Percentiles rank a stretch among this genome's conserved stretches.
phyloP scores from a whole-genome alignment of 306 rosid species.

The Delonix regia region DNA sequence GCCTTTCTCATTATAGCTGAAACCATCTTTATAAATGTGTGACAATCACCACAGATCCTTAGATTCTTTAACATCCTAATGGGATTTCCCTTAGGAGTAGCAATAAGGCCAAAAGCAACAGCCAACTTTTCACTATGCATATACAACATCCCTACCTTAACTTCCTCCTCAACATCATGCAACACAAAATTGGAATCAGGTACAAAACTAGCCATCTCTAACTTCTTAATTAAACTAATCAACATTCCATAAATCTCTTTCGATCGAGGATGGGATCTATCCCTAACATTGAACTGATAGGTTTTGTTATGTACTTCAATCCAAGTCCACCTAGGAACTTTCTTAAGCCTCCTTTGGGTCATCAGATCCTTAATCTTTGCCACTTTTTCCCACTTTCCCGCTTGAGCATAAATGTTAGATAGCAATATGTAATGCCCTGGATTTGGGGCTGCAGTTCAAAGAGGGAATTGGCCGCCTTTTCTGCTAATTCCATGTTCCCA shows the following conservation, averaged over 20 bases:
- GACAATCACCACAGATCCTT: constrained; percentile 87
- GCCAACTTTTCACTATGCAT: constrained; percentile 81
- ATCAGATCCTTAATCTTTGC: constrained; percentile 64
- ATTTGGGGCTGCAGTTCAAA: constrained; percentile 65
- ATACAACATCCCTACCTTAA: constrained; percentile 62
- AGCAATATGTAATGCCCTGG: constrained; percentile 76
- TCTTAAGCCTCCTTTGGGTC: constrained; percentile 64
- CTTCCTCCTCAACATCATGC: constrained; percentile 85
- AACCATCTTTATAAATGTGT: constrained; percentile 67
- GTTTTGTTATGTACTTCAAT: constrained; percentile 62
- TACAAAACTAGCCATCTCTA: constrained; percentile 66
- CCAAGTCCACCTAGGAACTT: constrained; percentile 81
- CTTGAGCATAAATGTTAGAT: constrained; percentile 78
- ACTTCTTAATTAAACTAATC: constrained; percentile 50
- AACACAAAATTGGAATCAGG: constrained; percentile 70
- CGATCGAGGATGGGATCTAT: constrained; percentile 66
- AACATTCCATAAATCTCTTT: constrained; percentile 59
- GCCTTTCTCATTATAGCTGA: constrained; percentile 55
- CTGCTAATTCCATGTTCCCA: constrained; percentile 68
- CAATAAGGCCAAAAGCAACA: constrained; percentile 71
- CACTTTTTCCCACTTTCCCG: constrained; percentile 71
- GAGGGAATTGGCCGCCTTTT: constrained; percentile 63
- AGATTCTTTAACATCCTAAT: constrained; percentile 80
- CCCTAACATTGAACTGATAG: constrained; percentile 65
- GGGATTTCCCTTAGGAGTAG: constrained; percentile 49